phyloP scores from a whole-genome alignment of 768 basidiomycete species.

The Boletus tylopilopsis region DNA sequence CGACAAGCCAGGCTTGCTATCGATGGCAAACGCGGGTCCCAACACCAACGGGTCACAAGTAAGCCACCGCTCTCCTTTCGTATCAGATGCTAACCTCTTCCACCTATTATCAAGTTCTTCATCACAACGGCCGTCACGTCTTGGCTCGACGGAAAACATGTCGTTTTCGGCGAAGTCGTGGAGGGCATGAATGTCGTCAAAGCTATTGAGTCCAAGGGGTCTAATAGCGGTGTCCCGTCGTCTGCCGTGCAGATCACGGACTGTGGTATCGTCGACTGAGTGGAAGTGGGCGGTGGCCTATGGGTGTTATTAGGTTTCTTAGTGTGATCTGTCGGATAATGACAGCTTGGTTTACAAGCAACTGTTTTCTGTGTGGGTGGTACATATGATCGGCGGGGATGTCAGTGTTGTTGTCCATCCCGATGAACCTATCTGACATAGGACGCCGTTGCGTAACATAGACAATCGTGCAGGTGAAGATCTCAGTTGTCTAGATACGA shows the following conservation, averaged over 20 bases:
- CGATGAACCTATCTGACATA: too few relatives aligned
- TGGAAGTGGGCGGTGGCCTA: not conserved
- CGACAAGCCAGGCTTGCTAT: conserved; percentile 60
- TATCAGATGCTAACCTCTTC: not conserved
- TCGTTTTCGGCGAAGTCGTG: conserved; percentile 48
- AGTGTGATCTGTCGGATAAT: conserved; percentile 7
- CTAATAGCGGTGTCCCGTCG: conserved; percentile 22
- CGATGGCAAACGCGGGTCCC: conserved; percentile 86
- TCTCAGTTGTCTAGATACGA: too few relatives aligned
- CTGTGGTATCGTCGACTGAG: conserved; percentile 47
- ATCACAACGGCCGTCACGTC: conserved; percentile 69
- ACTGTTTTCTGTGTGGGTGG: too few relatives aligned
- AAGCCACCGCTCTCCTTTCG: conserved; percentile 5
- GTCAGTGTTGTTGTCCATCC: too few relatives aligned
- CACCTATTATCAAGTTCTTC: conserved; percentile 50
- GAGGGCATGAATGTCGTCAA: conserved; percentile 42
- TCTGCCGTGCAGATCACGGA: conserved; percentile 48
- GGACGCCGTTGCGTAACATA: too few relatives aligned
- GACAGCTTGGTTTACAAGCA: not conserved
- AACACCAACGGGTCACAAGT: conserved; percentile 82
- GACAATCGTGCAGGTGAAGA: too few relatives aligned
- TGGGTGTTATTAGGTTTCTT: not conserved
- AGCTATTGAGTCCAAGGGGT: conserved; percentile 36
- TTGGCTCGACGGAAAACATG: conserved; percentile 49
- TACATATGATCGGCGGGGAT: too few relatives aligned